phyloP scores from a whole-genome alignment of 768 basidiomycete species.

The Suillus cothurnatus region DNA sequence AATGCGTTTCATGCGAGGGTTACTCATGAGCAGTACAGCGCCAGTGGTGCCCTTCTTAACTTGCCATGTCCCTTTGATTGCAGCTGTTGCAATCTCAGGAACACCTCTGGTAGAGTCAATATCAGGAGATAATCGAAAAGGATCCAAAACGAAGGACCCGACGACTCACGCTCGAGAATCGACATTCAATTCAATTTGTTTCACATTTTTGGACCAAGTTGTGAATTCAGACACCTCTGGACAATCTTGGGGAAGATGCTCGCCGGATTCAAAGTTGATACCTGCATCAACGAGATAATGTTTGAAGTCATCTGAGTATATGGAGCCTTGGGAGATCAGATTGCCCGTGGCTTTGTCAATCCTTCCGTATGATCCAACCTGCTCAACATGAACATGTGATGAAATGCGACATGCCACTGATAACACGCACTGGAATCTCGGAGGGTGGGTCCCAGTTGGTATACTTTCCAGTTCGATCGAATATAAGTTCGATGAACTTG shows the following conservation, averaged over 20 bases:
- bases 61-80: conserved; percentile 1
- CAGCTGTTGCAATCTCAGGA: neutral
- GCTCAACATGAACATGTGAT: neutral
- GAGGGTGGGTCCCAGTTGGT: conserved; percentile 5
- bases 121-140: neutral
- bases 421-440: neutral
- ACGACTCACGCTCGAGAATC: neutral
- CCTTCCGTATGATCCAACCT: conserved; percentile 4
- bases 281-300: neutral
- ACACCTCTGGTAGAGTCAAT: neutral
- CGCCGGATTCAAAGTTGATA: neutral
- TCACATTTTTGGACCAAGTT: neutral
- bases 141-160: neutral
- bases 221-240: neutral
- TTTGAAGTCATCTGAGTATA: neutral
- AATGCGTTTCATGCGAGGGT: neutral
- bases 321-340: neutral
- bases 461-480: neutral
- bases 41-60: neutral
- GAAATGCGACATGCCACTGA: neutral
- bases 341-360: neutral
- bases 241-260: neutral
- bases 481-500: conserved; percentile 1
- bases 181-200: neutral
- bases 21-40: neutral